Base-by-base conservation (phyloP, 2,329 filamentous ascomycete genomes). In the Tolypocladium tropicale region DNA sequence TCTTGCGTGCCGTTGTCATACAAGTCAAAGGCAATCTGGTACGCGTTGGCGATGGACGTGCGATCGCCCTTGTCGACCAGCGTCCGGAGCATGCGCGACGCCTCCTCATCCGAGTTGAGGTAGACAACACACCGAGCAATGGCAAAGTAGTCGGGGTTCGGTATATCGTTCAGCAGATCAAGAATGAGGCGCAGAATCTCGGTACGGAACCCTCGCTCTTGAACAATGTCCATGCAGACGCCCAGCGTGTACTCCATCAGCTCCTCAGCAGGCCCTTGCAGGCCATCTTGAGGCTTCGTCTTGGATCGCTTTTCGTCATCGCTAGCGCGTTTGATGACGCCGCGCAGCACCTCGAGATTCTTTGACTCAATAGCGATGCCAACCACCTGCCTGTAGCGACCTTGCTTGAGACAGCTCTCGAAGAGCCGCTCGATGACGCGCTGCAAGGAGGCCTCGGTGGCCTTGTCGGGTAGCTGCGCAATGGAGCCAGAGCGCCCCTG, bases 1-100 rank as follows among this genome's bases (percentile, higher is more conserved):
- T 97, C 94, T 66, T 99, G 94, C 0, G 94, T 97, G 63, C 94
- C 94, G 67, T 99, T 99, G 74, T 99, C 94, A 72, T 96, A 97
- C 6, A 99, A 80, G 67, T 99, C 94, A 66, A 99, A 99, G 1
- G 93, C 94, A 56, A 99, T 95, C 70, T 99, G 94, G 71, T 97
- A 99, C 21, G 94, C 94, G 53, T 90, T 87, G 23, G 92, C 89
- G 18, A 90, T 82, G 0, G 90, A 91, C 58, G 84, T 84, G 53
- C 84, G 79, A 62, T 95, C 89, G 6, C 85, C 89, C 61, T 88
- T 88, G 59, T 88, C 80, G 11, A 97, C 86, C 25, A 99, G 80
- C 63, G 90, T 86, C 53, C 82, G 82, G 46, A 99, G 82, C 73
- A 99, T 92, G 60, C 83, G 83, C 11, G 91, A 92, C 0, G 94